Base-by-base conservation (phyloP, 2,329 filamentous ascomycete species). In the Meredithiella fracta region DNA sequence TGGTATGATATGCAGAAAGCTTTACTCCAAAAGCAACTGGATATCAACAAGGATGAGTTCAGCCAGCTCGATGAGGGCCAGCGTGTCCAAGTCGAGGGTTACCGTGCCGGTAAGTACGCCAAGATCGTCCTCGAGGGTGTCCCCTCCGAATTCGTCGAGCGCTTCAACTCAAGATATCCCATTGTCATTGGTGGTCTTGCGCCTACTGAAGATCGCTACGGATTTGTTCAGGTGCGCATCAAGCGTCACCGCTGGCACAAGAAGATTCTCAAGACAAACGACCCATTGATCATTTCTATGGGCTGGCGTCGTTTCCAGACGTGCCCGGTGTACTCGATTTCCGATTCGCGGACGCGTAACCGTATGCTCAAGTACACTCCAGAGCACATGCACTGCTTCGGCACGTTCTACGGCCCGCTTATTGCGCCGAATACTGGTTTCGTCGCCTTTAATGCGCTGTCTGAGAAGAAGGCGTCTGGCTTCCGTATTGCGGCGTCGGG, bases 1-100 rank as follows among this genome's bases (percentile, higher is more conserved):
- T 98, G 94, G 94, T 98, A 98, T 66, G 92, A 97, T 65, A 80
- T 86, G 26, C 92, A 98, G 66, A 98, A 98, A 71, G 87, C 92
- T 31, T 78, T 85, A 67, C 82, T 98, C 58, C 86, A 96, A 69
- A 96, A 95, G 70, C 92, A 98, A 68, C 78, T 92, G 60, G 86
- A 94, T 64, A 96, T 98, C 78, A 98, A 98, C 71, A 88, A 89
- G 65, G 80, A 87, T 58, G 94, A 97, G 65, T 95, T 94, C 61
- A 87, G 90, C 62, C 79, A 80, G 55, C 78, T 98, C 1, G 92
- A 98, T 65, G 85, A 92, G 60, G 73, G 78, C 47, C 90, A 94
- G 59, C 80, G 92, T 54, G 76, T 84, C 1, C 80, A 85, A 7
- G 88, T 95, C 15, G 91, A 97, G 70, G 92, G 92, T 11, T 88